Evolutionary conservation across 768 basidiomycete species (phyloP).

Genomic region (Xanthoconium stramineum): DNA sequence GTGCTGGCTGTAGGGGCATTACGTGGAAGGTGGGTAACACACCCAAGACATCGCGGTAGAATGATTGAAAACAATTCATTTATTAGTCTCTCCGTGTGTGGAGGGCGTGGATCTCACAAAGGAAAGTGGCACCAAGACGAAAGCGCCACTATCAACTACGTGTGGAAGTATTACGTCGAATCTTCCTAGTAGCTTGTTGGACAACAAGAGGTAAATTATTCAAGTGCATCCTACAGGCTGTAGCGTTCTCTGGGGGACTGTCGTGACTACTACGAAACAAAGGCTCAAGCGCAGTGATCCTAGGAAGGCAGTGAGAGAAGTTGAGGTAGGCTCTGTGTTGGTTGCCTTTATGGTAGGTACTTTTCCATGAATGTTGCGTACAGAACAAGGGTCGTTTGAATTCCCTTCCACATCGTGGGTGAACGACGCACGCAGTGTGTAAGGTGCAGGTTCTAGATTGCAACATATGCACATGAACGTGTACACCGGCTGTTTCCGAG

Average conservation of each 20-base stretch:
- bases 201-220: not conserved
- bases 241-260: not conserved
- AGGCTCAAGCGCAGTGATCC: no score
- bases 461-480: not conserved
- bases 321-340: constrained; percentile 33
- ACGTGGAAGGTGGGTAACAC: constrained; percentile 7
- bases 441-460: no score
- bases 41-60: not conserved
- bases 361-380: constrained; percentile 92
- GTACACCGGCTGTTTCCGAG: not conserved
- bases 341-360: constrained; percentile 76
- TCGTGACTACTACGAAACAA: constrained; percentile 5
- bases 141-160: not conserved
- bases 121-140: not conserved
- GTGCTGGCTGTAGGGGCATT: not conserved
- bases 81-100: not conserved
- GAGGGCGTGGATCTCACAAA: constrained; percentile 11
- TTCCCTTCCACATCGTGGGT: no score
- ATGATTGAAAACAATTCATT: no score
- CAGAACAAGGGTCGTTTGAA: constrained; percentile 15
- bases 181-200: not conserved
- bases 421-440: no score
- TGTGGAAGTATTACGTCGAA: not conserved
- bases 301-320: constrained; percentile 9
- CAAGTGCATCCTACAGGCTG: not conserved